Base-by-base conservation (phyloP, 2,329 filamentous ascomycete species). In the Penicillium psychrosexuale region DNA sequence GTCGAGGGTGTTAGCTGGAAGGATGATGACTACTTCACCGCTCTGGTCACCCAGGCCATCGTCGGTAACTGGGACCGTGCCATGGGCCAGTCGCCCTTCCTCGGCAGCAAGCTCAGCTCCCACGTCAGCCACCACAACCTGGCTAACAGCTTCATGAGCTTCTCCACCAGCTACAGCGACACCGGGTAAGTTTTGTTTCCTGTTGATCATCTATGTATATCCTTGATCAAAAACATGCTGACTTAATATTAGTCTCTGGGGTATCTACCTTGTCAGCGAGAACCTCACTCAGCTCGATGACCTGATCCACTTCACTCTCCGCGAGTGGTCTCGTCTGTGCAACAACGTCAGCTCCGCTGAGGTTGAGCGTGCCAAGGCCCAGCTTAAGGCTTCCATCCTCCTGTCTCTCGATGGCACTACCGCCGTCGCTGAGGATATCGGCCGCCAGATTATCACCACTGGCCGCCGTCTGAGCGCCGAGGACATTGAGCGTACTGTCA, bases 61-160 rank as follows among this genome's bases (percentile, higher is more conserved):
- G 92, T 99, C 66, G 94, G 94, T 74, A 99, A 99, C 87, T 99
- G 96, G 87, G 94, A 99, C 82, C 94, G 94, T 80, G 90, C 94
- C 67, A 93, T 97, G 86, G 94, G 95, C 73, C 96, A 94, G 78
- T 94, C 94, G 57, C 88, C 92, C 64, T 94, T 97, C 82, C 88
- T 97, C 73, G 94, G 95, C 70, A 96, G 91, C 89, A 97, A 95
- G 84, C 90, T 99, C 69, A 96, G 91, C 82, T 87, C 88, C 64
- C 91, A 94, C 71, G 88, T 99, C 66, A 90, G 95, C 83, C 87
- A 96, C 79, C 86, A 97, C 80, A 88, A 92, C 76, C 85, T 99
- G 60, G 94, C 94, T 77, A 99, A 96, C 83, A 97, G 92, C 85
- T 99, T 97, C 84, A 99, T 99, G 95, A 96, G 90, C 82, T 99